phyloP scores from a whole-genome alignment of 1,284 basidiomycete genomes.

The Boletus albobrunnescens region DNA sequence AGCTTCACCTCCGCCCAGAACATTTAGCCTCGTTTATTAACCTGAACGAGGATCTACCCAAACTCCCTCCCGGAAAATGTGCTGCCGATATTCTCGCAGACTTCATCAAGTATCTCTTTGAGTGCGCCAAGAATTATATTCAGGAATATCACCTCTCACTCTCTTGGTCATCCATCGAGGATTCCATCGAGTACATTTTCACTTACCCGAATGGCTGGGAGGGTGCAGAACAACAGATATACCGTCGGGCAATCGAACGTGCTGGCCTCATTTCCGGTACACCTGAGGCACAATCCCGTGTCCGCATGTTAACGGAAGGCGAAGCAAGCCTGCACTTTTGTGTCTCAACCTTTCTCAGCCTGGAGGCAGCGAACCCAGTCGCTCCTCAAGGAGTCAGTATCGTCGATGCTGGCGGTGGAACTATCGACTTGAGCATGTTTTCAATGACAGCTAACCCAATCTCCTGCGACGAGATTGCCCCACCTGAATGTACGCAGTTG shows the following conservation, averaged over 20 bases:
- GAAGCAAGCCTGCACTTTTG: not conserved
- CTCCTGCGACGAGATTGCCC: not conserved
- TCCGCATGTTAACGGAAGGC: not conserved
- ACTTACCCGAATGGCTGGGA: conserved; percentile 1
- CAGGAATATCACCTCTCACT: not conserved
- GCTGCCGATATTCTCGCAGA: not conserved
- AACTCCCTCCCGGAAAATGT: not conserved
- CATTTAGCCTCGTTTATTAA: not conserved
- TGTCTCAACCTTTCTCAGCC: not conserved
- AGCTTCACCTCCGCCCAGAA: conserved; percentile 1
- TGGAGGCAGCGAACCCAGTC: not conserved
- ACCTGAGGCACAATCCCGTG: not conserved
- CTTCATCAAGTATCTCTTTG: not conserved
- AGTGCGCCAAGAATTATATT: not conserved
- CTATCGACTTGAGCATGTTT: not conserved
- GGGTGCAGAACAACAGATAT: not conserved
- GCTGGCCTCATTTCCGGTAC: not conserved
- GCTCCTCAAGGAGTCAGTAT: not conserved
- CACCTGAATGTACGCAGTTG: not conserved
- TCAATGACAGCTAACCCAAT: not conserved
- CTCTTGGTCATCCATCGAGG: not conserved
- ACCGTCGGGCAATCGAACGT: not conserved
- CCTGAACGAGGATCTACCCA: not conserved
- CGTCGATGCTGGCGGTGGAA: conserved; percentile 1
- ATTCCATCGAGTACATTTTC: not conserved